These are phyloP conservation scores for Scutellaria baicalensis DNA, from an alignment of 257 asterid genomes.

Conservation along the genomic window DNA sequence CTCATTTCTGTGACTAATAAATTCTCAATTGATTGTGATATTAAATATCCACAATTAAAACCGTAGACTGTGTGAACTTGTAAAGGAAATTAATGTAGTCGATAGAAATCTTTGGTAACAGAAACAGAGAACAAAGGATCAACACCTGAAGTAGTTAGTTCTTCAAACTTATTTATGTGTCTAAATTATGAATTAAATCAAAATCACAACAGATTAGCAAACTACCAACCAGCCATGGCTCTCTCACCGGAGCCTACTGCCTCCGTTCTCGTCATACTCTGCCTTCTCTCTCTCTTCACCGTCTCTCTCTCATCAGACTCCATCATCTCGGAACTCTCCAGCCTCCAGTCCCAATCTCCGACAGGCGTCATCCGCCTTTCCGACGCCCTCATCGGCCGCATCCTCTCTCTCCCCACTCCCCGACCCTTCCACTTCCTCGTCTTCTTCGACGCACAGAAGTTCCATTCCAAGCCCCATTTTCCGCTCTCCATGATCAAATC, in stretches of 20 bases:
- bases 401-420: constrained; percentile 50
- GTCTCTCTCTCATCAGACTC: constrained; percentile 24
- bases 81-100: neutral
- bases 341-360: constrained; percentile 47
- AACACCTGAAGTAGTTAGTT: neutral
- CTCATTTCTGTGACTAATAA: neutral
- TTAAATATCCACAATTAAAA: neutral
- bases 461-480: constrained; percentile 64
- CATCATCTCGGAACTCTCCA: constrained; percentile 35
- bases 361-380: constrained; percentile 60
- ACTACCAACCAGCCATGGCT: constrained; percentile 34
- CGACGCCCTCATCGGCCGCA: constrained; percentile 50
- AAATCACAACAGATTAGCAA: neutral
- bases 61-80: neutral
- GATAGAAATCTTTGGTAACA: neutral
- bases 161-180: neutral
- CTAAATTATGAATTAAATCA: neutral
- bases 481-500: constrained; percentile 50
- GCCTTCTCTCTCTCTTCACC: constrained; percentile 19
- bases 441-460: constrained; percentile 76
- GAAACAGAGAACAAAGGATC: neutral
- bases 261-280: neutral
- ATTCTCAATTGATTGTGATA: neutral
- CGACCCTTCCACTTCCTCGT: constrained; percentile 63
- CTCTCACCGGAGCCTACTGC: constrained; percentile 12